Evolutionary conservation across 1,284 basidiomycete species (phyloP), one percentile per base, ranked within the genome.

Genomic region (Vanrija humicola): DNA sequence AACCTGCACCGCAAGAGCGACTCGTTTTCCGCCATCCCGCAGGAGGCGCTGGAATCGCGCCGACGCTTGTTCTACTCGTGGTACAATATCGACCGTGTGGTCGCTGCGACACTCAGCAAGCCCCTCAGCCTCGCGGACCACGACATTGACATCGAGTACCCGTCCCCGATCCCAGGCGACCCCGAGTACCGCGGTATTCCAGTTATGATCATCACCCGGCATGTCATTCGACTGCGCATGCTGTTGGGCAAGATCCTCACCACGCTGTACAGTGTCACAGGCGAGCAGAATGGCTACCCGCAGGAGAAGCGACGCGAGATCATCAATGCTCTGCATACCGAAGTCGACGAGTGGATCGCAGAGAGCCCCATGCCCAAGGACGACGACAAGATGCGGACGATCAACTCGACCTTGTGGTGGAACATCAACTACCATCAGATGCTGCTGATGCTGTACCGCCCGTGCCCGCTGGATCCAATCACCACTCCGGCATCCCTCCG

Each of bases 71-170:
- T 69, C 59, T 68, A 62, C 46, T 59, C 64, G 14, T 55, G 69
- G n/a, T 72, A 65, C 62, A 70, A 66, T 46, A 56, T 72, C 3
- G 70, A 72, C 46, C 58, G 68, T 15, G 38, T 65, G 14, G 60
- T 72, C 7, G 63, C 68, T 9, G 50, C 60, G 5, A 65, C 64
- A 1, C 55, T 70, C 3, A 58, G 62, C 10, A 61, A 62, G 46
- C 70, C 70, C 1, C 53, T 72, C 7, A 61, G 62, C 3, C 65
- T 72, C 19, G 54, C 52, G 3, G 68, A 70, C 43, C 48, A 56
- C 25, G 68, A 68, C 46, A 65, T 72, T 15, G 64, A 65, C 50
- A 64, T 68, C 38, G 67, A 66, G 52, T 50, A 58, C 7, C 62
- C 64, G 3, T 56, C 55, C 5, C 58, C 62, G 38, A 49, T 40